Percentiles rank a stretch among this genome's conserved stretches.
Conservation (phyloP, 2,329 filamentous ascomycete genomes). For the Aureobasidium sp. region DNA sequence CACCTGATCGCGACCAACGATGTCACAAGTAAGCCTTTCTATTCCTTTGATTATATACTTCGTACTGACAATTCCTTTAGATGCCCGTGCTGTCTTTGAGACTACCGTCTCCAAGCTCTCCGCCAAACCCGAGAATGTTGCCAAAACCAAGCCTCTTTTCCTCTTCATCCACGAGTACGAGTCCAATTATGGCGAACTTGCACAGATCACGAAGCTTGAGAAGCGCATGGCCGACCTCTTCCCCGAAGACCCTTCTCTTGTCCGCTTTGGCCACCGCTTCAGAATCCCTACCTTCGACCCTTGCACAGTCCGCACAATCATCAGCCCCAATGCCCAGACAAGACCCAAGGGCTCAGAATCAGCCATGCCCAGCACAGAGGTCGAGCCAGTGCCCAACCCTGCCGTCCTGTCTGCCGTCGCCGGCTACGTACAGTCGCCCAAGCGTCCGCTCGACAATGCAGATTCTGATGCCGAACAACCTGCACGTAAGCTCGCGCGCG, state of each 20-base stretch:
- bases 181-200: constrained; percentile 84
- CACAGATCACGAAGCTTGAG: constrained; percentile 85
- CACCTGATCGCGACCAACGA: constrained; percentile 89
- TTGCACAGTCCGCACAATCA: constrained; percentile 69
- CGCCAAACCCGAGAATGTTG: constrained; percentile 64
- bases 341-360: constrained; percentile 35
- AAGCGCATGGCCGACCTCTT: constrained; percentile 91
- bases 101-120: constrained; percentile 80
- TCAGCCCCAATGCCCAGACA: constrained; percentile 76
- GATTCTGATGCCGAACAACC: constrained; percentile 66
- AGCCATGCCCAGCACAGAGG: constrained; percentile 14
- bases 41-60: constrained; percentile 15
- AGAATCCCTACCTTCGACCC: constrained; percentile 68
- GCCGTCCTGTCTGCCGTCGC: constrained; percentile 23
- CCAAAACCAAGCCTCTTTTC: constrained; percentile 78
- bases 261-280: constrained; percentile 71
- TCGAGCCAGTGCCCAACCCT: constrained; percentile 10
- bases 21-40: constrained; percentile 67
- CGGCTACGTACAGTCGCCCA: constrained; percentile 35
- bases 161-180: constrained; percentile 93
- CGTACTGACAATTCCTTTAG: constrained; percentile 39
- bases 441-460: constrained; percentile 46
- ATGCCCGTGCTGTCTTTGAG: constrained; percentile 93
- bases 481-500: constrained; percentile 78
- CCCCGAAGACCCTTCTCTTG: constrained; percentile 72